Evolutionary conservation across 2,329 filamentous ascomycete genomes (phyloP), one percentile per base, ranked within the genome.

Genomic region (Bipolaris bicolor): DNA sequence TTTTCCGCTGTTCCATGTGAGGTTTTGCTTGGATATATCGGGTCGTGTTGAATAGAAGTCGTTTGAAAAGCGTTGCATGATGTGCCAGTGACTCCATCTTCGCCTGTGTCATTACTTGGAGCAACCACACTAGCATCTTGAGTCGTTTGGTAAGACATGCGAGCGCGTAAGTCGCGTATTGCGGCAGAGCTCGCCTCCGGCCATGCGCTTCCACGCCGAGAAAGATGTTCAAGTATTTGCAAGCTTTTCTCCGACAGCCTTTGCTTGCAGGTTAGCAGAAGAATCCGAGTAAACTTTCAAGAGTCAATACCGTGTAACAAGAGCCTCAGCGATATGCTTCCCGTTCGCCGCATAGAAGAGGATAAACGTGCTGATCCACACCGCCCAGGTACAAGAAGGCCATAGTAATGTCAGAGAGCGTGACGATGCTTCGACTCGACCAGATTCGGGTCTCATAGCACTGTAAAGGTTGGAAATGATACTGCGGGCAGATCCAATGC

Each of bases 291-390:
- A 7, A 33, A 10, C 1, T 47, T 49, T 7, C 15, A 11, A 1
- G 10, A 16, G 3, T 5, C 33, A 71, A 51, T 76, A 82, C 76
- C 77, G 79, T 3, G 78, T 60, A 0, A 79, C 78, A 13, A 76
- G 75, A 0, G 69, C 55, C 0, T 76, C 57, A 0, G 78, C 72
- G 3, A 82, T 67, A 31, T 83, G 76, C 0, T 75, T 74, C 57
- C 81, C 79, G 58, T 79, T 80, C 0, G 80, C 81, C 3, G 82
- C 82, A 49, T 82, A 81, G 3, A 83, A 78, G 3, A 84, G 64
- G 18, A 84, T 79, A 37, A 84, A 81, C 1, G 80, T 80, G 55
- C 81, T 82, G 61, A 84, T 84, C 82, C 82, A 84, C 0, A 81
- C 74, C 1, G 78, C 79, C 82, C 82, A 84, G 0, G 82, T 84